Evolutionary conservation across 139 green algal genomes (phyloP).

Genomic region (Chlorella sorokiniana): DNA sequence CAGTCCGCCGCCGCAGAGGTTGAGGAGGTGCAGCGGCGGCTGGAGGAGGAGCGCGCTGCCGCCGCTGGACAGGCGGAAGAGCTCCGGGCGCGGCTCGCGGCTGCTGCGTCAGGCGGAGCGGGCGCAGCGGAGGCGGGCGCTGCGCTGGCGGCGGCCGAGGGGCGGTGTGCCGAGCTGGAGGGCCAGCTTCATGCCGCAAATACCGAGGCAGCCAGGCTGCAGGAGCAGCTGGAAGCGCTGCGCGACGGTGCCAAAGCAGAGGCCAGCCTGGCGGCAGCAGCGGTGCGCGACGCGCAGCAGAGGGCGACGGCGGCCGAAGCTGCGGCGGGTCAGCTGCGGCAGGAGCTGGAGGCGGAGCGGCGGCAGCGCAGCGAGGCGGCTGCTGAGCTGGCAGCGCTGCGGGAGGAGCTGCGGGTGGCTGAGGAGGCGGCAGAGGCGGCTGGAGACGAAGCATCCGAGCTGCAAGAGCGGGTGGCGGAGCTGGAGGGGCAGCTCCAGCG

Average conservation of each 20-base stretch:
- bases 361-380: neutral
- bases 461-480: neutral
- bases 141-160: neutral
- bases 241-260: slow-evolving; percentile 33
- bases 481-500: neutral
- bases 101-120: neutral
- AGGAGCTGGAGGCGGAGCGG: slow-evolving; percentile 15
- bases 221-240: slow-evolving; percentile 26
- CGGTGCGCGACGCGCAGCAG: slow-evolving; percentile 28
- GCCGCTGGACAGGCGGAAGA: neutral
- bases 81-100: neutral
- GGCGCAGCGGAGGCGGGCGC: neutral
- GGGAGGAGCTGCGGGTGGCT: neutral
- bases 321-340: neutral
- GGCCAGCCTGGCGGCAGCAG: neutral
- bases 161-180: neutral
- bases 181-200: neutral
- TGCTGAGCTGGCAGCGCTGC: neutral
- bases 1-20: no score
- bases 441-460: neutral
- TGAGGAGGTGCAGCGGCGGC: neutral
- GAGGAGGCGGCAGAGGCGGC: neutral
- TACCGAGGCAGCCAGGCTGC: neutral
- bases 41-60: neutral
- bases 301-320: neutral